Evolutionary conservation across 371 early-diverging fungal species (phyloP).

Genomic region (Gilbertella persicaria): DNA sequence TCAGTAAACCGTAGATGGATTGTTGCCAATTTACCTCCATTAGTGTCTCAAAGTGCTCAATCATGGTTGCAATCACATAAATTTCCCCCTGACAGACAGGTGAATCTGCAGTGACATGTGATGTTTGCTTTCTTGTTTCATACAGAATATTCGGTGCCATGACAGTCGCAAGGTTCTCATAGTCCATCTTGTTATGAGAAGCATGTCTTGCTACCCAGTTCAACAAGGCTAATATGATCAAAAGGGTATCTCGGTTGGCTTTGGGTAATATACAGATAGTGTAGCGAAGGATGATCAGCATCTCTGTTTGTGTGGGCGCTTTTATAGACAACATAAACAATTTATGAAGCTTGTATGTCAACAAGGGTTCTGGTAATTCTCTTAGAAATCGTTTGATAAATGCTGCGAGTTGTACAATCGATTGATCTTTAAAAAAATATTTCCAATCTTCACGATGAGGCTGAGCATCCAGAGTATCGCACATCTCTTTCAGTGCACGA

Average conservation of each 20-base stretch:
- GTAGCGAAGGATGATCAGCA: conserved; percentile 68
- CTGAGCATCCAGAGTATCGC: conserved; percentile 69
- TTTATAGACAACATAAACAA: conserved; percentile 60
- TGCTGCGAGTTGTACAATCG: conserved; percentile 86
- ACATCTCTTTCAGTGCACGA: conserved; percentile 75
- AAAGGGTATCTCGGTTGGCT: conserved; percentile 85
- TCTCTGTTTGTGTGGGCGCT: conserved; percentile 16
- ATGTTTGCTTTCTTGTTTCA: conserved; percentile 40
- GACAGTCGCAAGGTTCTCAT: conserved; percentile 86
- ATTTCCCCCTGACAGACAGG: conserved; percentile 53
- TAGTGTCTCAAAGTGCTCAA: conserved; percentile 70
- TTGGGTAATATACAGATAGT: conserved; percentile 85
- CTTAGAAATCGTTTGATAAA: conserved; percentile 91
- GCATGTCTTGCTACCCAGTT: conserved; percentile 76
- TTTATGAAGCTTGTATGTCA: conserved; percentile 83
- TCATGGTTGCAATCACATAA: conserved; percentile 68
- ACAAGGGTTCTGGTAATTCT: conserved; percentile 91
- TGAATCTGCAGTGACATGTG: conserved; percentile 58
- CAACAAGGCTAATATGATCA: conserved; percentile 79
- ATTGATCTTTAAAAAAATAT: conserved; percentile 59
- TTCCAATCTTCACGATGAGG: conserved; percentile 9
- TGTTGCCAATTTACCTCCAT: conserved; percentile 58
- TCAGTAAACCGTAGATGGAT: neutral
- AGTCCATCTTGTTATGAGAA: conserved; percentile 85
- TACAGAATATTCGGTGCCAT: conserved; percentile 95